phyloP scores from a whole-genome alignment of 768 basidiomycete genomes.

The Chlorophyllum brunneum region DNA sequence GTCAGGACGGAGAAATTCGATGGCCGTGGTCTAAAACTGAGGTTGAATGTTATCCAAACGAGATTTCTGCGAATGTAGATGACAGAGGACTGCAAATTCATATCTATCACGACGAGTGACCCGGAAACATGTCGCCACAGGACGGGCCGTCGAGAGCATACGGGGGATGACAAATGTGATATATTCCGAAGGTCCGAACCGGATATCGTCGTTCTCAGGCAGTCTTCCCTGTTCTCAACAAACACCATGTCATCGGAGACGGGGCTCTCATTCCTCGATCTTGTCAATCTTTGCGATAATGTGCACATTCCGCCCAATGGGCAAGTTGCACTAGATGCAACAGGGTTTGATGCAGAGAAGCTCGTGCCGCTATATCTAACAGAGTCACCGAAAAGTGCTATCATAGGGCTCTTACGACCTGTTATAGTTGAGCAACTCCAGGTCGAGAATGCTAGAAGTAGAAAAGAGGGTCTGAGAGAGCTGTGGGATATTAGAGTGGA shows the following conservation, averaged over 20 bases:
- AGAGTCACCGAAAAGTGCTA: slow-evolving; percentile 37
- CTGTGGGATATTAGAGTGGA: slow-evolving; percentile 38
- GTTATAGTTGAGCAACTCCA: slow-evolving; percentile 50
- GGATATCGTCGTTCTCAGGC: too few relatives aligned
- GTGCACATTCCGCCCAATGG: slow-evolving; percentile 35
- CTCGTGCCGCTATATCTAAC: slow-evolving; percentile 15
- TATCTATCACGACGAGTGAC: too few relatives aligned
- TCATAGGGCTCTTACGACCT: slow-evolving; percentile 61
- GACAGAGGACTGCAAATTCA: too few relatives aligned
- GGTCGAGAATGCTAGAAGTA: slow-evolving; percentile 41
- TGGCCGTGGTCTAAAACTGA: too few relatives aligned
- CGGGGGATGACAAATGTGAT: too few relatives aligned
- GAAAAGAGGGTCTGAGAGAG: slow-evolving; percentile 24
- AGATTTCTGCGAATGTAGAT: too few relatives aligned
- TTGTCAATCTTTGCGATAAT: slow-evolving; percentile 74
- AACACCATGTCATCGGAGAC: too few relatives aligned
- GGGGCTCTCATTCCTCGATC: slow-evolving; percentile 26
- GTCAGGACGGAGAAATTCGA: too few relatives aligned
- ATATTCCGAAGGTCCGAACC: too few relatives aligned
- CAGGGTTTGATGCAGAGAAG: slow-evolving; percentile 18
- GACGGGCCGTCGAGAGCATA: too few relatives aligned
- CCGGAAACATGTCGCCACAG: too few relatives aligned
- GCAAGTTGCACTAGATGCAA: slow-evolving; percentile 15
- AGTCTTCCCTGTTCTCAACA: slow-evolving; percentile 8
- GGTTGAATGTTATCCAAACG: too few relatives aligned